phyloP scores from a whole-genome alignment of 164 flowering plant species.

The Santalum album region DNA sequence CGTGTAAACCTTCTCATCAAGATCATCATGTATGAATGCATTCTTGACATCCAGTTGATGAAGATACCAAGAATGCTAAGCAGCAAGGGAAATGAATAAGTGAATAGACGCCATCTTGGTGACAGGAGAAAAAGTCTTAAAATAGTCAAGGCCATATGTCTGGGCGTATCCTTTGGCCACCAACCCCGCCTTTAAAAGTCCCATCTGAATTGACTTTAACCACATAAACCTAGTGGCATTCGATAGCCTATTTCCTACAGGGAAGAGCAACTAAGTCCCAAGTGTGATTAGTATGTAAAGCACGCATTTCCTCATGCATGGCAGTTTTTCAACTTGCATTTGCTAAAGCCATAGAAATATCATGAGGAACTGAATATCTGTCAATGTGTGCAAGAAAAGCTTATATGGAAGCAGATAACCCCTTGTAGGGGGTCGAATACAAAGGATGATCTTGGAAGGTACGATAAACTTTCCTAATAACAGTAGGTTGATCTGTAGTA shows the following conservation, averaged over 20 bases:
- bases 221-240: not conserved
- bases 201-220: slow-evolving; percentile 1
- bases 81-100: too few relatives aligned
- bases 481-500: too few relatives aligned
- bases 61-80: too few relatives aligned
- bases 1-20: too few relatives aligned
- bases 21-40: too few relatives aligned
- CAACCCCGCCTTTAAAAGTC: not conserved
- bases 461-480: too few relatives aligned
- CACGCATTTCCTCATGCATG: slow-evolving; percentile 1
- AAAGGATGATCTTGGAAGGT: not conserved
- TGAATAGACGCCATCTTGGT: too few relatives aligned
- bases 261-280: slow-evolving; percentile 7
- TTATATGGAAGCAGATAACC: too few relatives aligned
- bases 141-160: not conserved
- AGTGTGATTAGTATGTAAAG: not conserved
- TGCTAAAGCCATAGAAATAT: too few relatives aligned
- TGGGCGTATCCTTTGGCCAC: slow-evolving; percentile 3
- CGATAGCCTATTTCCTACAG: not conserved
- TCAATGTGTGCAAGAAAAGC: too few relatives aligned
- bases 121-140: not conserved
- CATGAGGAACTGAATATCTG: too few relatives aligned
- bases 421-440: not conserved
- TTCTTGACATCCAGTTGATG: too few relatives aligned
- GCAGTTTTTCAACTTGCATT: not conserved